These are phyloP conservation scores for Chionographis japonica DNA, from an alignment of 106 monocot genomes.

Conservation along the genomic window DNA sequence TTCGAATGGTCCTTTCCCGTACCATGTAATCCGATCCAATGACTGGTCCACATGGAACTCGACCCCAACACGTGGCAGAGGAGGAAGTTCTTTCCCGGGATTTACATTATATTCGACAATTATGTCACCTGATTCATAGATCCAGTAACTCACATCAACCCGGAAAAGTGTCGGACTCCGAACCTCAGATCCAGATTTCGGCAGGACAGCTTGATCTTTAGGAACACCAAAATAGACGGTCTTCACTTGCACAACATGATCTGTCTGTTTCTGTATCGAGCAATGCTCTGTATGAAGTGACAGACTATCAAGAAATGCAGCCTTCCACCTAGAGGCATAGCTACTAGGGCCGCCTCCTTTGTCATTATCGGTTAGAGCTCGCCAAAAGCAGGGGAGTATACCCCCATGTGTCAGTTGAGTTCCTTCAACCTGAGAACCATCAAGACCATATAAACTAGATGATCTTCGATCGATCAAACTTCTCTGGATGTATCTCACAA, in stretches of 20 bases:
- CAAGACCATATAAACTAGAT: not conserved
- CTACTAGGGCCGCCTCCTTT: constrained; percentile 71
- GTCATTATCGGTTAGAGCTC: constrained; percentile 93
- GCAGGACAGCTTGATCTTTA: constrained; percentile 3
- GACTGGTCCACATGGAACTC: constrained; percentile 53
- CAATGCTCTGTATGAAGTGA: constrained; percentile 34
- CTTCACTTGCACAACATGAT: constrained; percentile 40
- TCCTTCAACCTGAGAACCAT: constrained; percentile 50
- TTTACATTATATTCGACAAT: constrained; percentile 56
- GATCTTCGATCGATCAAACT: not conserved
- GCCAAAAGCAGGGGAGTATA: constrained; percentile 85
- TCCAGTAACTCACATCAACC: constrained; percentile 43
- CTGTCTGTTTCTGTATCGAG: constrained; percentile 46
- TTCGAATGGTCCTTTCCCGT: constrained; percentile 94
- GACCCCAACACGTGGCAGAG: constrained; percentile 84
- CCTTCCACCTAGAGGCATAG: constrained; percentile 61
- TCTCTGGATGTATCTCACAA: too few species aligned
- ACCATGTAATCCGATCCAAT: constrained; percentile 69
- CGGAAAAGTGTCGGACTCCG: constrained; percentile 18
- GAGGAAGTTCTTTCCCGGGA: constrained; percentile 71
- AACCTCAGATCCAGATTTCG: constrained; percentile 5
- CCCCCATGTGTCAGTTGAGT: constrained; percentile 35
- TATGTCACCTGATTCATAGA: constrained; percentile 71
- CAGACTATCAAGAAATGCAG: constrained; percentile 46
- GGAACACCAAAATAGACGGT: constrained; percentile 33